Conservation (phyloP, 495 filamentous ascomycete genomes). For the Penicillium tannophilum region DNA sequence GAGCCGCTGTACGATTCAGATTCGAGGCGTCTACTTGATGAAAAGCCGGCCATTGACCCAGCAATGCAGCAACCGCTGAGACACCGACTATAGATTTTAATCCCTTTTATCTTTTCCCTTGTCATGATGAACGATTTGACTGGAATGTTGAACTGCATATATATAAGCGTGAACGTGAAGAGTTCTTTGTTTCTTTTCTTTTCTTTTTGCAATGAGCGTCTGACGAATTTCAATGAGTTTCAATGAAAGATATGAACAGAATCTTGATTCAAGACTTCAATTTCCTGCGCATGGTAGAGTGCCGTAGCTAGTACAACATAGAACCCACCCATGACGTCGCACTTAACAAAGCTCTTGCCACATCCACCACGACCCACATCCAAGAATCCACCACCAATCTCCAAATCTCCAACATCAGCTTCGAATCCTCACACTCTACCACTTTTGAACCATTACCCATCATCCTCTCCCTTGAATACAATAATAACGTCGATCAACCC, state of each 20-base stretch:
- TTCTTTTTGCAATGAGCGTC: background rate
- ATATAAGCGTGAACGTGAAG: background rate
- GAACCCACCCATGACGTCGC: slow-evolving; percentile 1
- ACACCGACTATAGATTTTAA: slow-evolving; percentile 15
- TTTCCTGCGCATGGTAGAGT: background rate
- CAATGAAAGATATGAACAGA: background rate
- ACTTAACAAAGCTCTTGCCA: background rate
- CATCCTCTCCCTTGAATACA: background rate
- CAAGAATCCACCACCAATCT: background rate
- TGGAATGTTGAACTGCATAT: background rate
- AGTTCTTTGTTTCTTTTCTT: background rate
- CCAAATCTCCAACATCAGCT: background rate
- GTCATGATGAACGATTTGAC: background rate
- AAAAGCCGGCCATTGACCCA: slow-evolving; percentile 9
- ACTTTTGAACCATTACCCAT: background rate
- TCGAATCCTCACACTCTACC: background rate
- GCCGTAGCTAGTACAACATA: background rate
- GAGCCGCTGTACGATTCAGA: slow-evolving; percentile 45
- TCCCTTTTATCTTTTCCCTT: background rate
- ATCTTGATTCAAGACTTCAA: background rate
- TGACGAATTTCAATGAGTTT: background rate
- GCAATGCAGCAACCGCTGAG: slow-evolving; percentile 18
- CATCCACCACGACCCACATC: background rate
- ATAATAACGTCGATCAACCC: background rate
- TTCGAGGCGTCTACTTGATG: slow-evolving; percentile 27